These are phyloP conservation scores for Phytophthora foliorum DNA, from an alignment of 352 stramenopile genomes.

Conservation along the genomic window DNA sequence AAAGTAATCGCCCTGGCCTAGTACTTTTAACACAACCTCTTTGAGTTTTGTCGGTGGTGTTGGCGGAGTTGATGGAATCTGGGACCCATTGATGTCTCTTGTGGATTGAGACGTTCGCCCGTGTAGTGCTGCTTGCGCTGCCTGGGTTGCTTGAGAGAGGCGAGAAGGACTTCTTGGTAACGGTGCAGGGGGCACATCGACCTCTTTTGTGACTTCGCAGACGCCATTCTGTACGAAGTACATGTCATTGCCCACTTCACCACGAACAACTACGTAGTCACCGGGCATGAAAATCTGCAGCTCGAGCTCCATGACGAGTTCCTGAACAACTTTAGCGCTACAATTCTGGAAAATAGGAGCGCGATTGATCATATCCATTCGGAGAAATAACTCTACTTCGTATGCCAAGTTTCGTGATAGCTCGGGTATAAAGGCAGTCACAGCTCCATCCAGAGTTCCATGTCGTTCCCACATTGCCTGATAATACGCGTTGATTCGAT, in stretches of 20 bases:
- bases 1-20: slow-evolving; percentile 86
- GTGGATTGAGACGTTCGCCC: slow-evolving; percentile 2
- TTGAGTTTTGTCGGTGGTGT: slow-evolving; percentile 33
- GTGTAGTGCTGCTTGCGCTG: slow-evolving; percentile 18
- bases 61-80: slow-evolving; percentile 1
- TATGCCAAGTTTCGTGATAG: slow-evolving; percentile 84
- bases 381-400: slow-evolving; percentile 85
- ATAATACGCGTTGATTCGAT: slow-evolving; percentile 90
- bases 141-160: slow-evolving; percentile 25
- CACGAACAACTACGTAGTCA: slow-evolving; percentile 86
- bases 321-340: slow-evolving; percentile 84
- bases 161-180: slow-evolving; percentile 13
- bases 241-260: slow-evolving; percentile 89
- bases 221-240: slow-evolving; percentile 88
- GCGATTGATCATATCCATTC: slow-evolving; percentile 91
- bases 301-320: slow-evolving; percentile 86
- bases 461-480: slow-evolving; percentile 89
- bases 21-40: slow-evolving; percentile 72
- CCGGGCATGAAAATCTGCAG: slow-evolving; percentile 88
- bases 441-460: slow-evolving; percentile 78
- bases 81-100: slow-evolving; percentile 23
- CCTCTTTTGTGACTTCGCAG: slow-evolving; percentile 87
- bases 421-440: slow-evolving; percentile 83
- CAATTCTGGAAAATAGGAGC: slow-evolving; percentile 87
- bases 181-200: slow-evolving; percentile 21